These are phyloP conservation scores for Sporothrix humicola DNA, from an alignment of 2,329 filamentous ascomycete genomes.

Conservation along the genomic window DNA sequence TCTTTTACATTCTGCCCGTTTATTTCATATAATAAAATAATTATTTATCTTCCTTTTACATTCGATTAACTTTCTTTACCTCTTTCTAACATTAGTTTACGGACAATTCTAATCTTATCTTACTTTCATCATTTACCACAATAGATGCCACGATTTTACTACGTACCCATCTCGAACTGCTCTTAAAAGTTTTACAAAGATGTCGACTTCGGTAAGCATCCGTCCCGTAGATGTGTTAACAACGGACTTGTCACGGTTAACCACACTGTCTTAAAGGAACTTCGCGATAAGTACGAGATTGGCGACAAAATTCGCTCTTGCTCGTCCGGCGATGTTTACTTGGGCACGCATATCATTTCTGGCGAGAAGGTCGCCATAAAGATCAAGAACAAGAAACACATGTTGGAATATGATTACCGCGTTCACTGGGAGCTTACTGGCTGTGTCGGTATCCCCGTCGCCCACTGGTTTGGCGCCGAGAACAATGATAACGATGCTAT, in stretches of 20 bases:
- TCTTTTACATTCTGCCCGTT: no score
- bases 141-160: no score
- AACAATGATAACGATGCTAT: conserved; percentile 99
- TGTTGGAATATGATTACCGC: conserved; percentile 97
- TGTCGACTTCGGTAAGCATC: no score
- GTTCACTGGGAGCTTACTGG: conserved; percentile 90
- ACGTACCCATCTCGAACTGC: no score
- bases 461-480: conserved; percentile 99
- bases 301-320: conserved; percentile 98
- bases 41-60: no score
- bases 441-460: conserved; percentile 96
- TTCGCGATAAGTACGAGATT: conserved; percentile 99
- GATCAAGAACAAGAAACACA: no score
- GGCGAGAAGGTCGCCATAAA: conserved; percentile 99
- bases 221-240: background rate
- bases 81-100: no score
- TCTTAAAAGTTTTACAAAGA: no score
- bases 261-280: conserved; percentile 66
- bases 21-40: no score
- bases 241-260: background rate
- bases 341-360: conserved; percentile 99
- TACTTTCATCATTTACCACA: no score
- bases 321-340: conserved; percentile 97
- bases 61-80: no score
- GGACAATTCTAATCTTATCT: no score